Conservation (phyloP, 495 filamentous ascomycete species). For the Hypoxylon fragiforme region DNA sequence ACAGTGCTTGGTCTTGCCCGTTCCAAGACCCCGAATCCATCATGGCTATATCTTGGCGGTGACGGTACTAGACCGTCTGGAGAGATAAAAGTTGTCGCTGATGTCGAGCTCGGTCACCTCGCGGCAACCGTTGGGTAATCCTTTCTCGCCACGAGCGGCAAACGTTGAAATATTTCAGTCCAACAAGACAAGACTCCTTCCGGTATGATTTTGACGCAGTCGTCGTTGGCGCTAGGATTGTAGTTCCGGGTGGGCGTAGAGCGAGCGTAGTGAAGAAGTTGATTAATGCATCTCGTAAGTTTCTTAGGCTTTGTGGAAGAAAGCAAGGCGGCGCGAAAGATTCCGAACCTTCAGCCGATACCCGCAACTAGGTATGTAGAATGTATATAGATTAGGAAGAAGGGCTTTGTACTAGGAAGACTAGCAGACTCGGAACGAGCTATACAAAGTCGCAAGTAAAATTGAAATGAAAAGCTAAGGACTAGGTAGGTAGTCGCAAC, state of each 20-base stretch:
- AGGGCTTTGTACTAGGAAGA: conserved; percentile 5
- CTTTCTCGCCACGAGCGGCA: conserved; percentile 1
- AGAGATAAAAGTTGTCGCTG: conserved; percentile 1
- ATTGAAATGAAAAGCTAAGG: conserved; percentile 16
- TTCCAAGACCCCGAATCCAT: conserved; percentile 55
- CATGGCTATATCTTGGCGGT: conserved; percentile 37
- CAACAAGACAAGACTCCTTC: no score
- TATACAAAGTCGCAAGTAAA: conserved; percentile 12
- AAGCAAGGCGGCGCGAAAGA: conserved; percentile 10
- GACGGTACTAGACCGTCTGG: neutral
- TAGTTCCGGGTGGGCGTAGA: conserved; percentile 25
- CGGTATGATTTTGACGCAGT: no score
- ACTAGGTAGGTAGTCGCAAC: conserved; percentile 10
- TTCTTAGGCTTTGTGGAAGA: no score
- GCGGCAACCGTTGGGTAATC: no score
- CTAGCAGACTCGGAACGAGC: conserved; percentile 7
- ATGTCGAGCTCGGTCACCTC: conserved; percentile 6
- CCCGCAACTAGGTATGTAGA: no score
- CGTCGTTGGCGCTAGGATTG: no score
- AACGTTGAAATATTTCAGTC: neutral
- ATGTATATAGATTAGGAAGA: no score
- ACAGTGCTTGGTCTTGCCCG: conserved; percentile 51
- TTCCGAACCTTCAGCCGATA: conserved; percentile 12
- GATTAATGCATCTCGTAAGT: conserved; percentile 28
- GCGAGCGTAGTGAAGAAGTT: conserved; percentile 9